Evolutionary conservation across 257 asterid species (phyloP), one percentile per base, ranked within the genome.

Genomic region (Penstemon barbatus): DNA sequence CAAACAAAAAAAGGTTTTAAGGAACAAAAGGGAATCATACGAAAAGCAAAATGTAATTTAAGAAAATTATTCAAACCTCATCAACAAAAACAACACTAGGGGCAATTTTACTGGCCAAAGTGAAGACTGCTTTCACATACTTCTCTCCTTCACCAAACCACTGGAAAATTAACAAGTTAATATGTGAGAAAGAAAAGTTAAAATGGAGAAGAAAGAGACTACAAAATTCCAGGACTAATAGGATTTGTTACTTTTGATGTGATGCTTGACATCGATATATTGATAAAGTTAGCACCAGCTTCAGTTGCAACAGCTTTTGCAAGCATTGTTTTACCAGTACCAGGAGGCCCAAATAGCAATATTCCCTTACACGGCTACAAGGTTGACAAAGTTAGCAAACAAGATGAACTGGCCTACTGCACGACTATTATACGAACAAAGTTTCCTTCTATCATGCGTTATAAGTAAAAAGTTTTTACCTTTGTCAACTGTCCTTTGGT

Each of bases 61-160:
- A 4, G 40, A 69, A 3, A 4, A 41, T 19, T 42, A 52, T 54
- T 65, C 81, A 5, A 12, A 83, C 86, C 86, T 84, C 89, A 57
- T 84, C 89, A 48, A 84, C 86, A 50, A 84, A 84, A 62, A 84
- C 63, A 25, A 84, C 89, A 53, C 89, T 77, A 4, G 89, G 89
- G 1, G 86, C 46, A 66, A 78, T 69, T 79, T 84, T 81, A 76
- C 89, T 79, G n/a, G 86, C 89, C 71, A 81, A 57, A 9, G 80
- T 71, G 81, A 81, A 84, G 62, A 84, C 81, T 33, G 86, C 89
- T 72, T 84, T 84, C 48, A 79, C 86, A 59, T 81, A 84, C 59
- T 84, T 81, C 74, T 84, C 86, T 52, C 84, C 86, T 79, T 81
- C 86, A 58, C 89, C 89, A 43, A 74, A 72, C 86, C 86, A 84